These are phyloP conservation scores for Phytophthora colocasiae DNA, from an alignment of 352 stramenopile species.

Conservation along the genomic window DNA sequence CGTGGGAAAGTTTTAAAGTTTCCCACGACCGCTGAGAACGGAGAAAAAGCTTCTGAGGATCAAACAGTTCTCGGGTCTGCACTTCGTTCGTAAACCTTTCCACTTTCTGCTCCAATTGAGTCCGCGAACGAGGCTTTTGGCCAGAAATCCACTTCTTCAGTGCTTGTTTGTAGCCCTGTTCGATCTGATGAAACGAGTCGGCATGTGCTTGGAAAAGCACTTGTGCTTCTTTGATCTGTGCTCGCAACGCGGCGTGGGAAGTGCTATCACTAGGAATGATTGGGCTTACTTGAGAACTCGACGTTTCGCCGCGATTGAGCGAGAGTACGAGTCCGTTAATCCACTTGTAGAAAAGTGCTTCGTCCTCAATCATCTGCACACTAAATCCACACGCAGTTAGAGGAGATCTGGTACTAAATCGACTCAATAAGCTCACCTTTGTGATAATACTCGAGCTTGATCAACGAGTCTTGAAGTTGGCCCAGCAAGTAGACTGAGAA, in stretches of 20 bases:
- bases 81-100: slow-evolving; percentile 50
- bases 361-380: slow-evolving; percentile 64
- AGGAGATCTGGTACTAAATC: not conserved
- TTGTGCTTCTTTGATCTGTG: slow-evolving; percentile 41
- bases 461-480: slow-evolving; percentile 35
- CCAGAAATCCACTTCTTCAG: slow-evolving; percentile 53
- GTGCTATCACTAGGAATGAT: not conserved
- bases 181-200: slow-evolving; percentile 39
- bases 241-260: slow-evolving; percentile 14
- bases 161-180: slow-evolving; percentile 39
- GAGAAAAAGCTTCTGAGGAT: slow-evolving; percentile 57
- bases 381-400: slow-evolving; percentile 24
- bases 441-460: slow-evolving; percentile 51
- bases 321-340: slow-evolving; percentile 61
- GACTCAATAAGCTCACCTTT: slow-evolving; percentile 35
- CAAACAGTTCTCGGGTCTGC: slow-evolving; percentile 48
- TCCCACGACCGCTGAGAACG: slow-evolving; percentile 34
- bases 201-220: slow-evolving; percentile 36
- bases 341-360: slow-evolving; percentile 79
- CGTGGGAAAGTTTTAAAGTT: not conserved
- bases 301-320: slow-evolving; percentile 6
- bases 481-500: slow-evolving; percentile 49
- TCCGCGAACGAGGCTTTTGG: slow-evolving; percentile 45
- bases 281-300: not conserved
- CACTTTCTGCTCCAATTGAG: slow-evolving; percentile 59